These are phyloP conservation scores for Peniophora sp. DNA, from an alignment of 1,284 basidiomycete species.

Conservation along the genomic window DNA sequence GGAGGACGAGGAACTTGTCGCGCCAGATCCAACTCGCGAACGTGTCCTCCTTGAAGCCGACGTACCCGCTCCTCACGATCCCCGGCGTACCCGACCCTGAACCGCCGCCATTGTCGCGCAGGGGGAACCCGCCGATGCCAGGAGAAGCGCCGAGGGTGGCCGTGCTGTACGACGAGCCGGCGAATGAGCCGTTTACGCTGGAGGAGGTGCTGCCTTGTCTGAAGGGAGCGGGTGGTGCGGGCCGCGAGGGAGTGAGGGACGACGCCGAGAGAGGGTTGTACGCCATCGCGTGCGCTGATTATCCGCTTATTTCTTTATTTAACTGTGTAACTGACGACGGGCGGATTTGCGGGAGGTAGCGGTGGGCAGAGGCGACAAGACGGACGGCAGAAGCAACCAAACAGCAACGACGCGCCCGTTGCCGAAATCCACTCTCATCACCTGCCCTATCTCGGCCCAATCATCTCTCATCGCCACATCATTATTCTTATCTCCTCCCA, in stretches of 20 bases:
- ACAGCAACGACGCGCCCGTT: no score
- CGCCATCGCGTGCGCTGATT: slow-evolving; percentile 25
- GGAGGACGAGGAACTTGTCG: slow-evolving; percentile 85
- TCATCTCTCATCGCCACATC: no score
- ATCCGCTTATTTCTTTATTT: no score
- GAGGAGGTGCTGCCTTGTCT: slow-evolving; percentile 30
- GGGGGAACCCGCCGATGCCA: slow-evolving; percentile 65
- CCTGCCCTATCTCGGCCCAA: no score
- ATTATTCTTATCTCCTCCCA: no score
- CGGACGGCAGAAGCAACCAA: neutral
- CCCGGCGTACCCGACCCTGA: slow-evolving; percentile 31
- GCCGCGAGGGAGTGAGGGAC: slow-evolving; percentile 46
- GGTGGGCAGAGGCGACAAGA: neutral
- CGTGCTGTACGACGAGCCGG: neutral
- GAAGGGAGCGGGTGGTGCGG: slow-evolving; percentile 61
- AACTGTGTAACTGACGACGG: no score
- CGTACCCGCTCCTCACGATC: slow-evolving; percentile 60
- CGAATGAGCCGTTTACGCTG: neutral
- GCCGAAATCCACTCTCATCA: no score
- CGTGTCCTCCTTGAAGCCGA: slow-evolving; percentile 85
- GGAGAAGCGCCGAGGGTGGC: slow-evolving; percentile 28
- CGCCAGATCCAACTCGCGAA: slow-evolving; percentile 91
- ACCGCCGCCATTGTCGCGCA: slow-evolving; percentile 31
- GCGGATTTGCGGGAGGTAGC: no score
- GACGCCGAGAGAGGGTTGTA: slow-evolving; percentile 40